Base-by-base conservation (phyloP, 2,329 filamentous ascomycete genomes). In the Diplodia scrobiculata region DNA sequence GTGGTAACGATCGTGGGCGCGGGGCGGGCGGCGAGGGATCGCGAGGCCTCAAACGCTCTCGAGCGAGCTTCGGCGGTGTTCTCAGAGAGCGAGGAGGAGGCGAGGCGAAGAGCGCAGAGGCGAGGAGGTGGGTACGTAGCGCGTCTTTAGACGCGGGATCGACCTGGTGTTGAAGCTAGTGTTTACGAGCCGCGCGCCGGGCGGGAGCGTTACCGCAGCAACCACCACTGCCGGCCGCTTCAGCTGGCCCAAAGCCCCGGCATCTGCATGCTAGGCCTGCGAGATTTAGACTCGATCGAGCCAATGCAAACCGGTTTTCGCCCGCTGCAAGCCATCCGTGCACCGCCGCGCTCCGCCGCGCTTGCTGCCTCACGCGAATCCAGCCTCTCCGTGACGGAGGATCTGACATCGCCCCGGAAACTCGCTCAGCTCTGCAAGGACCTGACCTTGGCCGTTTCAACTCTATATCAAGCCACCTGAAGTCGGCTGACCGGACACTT, bases 71-170 rank as follows among this genome's bases (percentile, higher is more conserved):
- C 41, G 58, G 27, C 19, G 58, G 29, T 36, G 29, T 9, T 50
- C 21, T 19, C 17, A 62, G 58, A 29, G 58, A 62, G 58, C 45
- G 58, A 21, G 50, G 50, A 63, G 34, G 48, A 32, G 47, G 25
- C 14, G 48, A 53, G 25, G 48, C 34, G 19, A 53, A 29, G 32
- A 45, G 60, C 29, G 34, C 60, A 13, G 60, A 27, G 14, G 48
- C 32, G 52, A 27, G 19, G 13, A 34, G 59, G 60, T 32, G 60
- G 60, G 48, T 63, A 63, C 47, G 60, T 53, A 41, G 21, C 60
- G 47, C 60, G 38, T 53, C 60, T 63, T 63, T 63, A 63, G 60
- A 63, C 60, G 60, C 60, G 60, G 41, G 32, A 53, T 53, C 60
- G 50, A n/a, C 48, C 50, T 52, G 58, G 58, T 62, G 58, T 62